Conservation (phyloP, 2,329 filamentous ascomycete genomes). For the Immersiporthe knoxdaviesiana region DNA sequence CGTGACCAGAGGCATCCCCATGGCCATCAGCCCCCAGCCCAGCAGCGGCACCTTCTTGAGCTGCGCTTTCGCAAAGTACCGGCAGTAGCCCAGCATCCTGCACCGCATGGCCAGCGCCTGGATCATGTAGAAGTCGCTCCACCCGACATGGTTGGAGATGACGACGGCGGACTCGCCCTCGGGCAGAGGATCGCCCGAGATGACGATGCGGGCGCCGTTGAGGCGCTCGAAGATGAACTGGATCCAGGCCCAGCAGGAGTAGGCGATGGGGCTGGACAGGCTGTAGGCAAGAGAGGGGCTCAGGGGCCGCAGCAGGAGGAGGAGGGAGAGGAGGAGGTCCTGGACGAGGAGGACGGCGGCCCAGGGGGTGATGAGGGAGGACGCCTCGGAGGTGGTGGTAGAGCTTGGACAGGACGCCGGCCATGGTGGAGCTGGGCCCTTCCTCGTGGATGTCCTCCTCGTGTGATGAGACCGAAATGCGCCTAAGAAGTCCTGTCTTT, state of each 20-base stretch:
- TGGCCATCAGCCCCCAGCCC: slow-evolving; percentile 67
- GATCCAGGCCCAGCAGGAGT: slow-evolving; percentile 59
- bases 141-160: slow-evolving; percentile 62
- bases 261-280: slow-evolving; percentile 57
- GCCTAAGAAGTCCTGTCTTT: no score
- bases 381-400: slow-evolving; percentile 48
- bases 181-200: slow-evolving; percentile 57
- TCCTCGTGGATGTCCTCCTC: neutral
- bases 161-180: slow-evolving; percentile 62
- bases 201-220: slow-evolving; percentile 57
- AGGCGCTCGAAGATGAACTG: slow-evolving; percentile 58
- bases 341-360: slow-evolving; percentile 54
- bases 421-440: slow-evolving; percentile 10
- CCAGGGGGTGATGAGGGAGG: slow-evolving; percentile 54
- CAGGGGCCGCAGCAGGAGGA: slow-evolving; percentile 52
- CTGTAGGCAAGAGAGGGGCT: slow-evolving; percentile 56
- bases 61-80: slow-evolving; percentile 66
- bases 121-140: slow-evolving; percentile 68
- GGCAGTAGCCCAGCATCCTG: slow-evolving; percentile 63
- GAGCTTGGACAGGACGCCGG: slow-evolving; percentile 30
- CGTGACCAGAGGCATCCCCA: slow-evolving; percentile 67
- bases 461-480: neutral
- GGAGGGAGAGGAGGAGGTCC: slow-evolving; percentile 53
- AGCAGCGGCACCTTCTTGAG: slow-evolving; percentile 62
- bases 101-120: slow-evolving; percentile 57